Evolutionary conservation across 371 early-diverging fungal species (phyloP).

Genomic region (Rhizopus stolonifer): DNA sequence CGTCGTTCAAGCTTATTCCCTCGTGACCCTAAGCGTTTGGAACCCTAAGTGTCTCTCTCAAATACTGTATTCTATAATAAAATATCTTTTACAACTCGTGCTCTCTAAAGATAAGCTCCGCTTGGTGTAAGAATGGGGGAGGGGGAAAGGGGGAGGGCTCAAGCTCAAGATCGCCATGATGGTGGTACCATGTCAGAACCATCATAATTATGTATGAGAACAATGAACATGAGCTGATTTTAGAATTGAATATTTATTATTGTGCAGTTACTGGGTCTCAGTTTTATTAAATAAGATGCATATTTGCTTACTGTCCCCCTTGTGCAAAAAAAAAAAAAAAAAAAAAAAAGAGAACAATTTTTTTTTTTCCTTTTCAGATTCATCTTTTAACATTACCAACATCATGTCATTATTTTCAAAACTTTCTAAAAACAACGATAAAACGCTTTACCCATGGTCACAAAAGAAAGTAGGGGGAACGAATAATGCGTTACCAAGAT

Average conservation of each 20-base stretch:
- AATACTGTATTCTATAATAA: no score
- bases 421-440: constrained; percentile 49
- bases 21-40: constrained; percentile 97
- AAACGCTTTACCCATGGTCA: constrained; percentile 52
- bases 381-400: constrained; percentile 1
- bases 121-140: no score
- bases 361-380: background rate
- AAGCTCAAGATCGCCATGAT: no score
- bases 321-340: background rate
- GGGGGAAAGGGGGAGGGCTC: no score
- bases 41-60: constrained; percentile 67
- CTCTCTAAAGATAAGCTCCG: no score
- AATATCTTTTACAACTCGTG: no score
- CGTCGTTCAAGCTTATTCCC: constrained; percentile 98
- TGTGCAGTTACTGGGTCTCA: no score
- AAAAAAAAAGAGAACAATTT: background rate
- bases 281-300: background rate
- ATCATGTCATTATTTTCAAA: constrained; percentile 53
- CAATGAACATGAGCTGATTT: no score
- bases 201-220: no score
- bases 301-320: background rate
- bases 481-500: constrained; percentile 50
- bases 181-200: no score
- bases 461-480: constrained; percentile 44
- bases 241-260: no score